Base-by-base conservation (phyloP, 164 flowering plant genomes). In the Aristolochia fimbriata region DNA sequence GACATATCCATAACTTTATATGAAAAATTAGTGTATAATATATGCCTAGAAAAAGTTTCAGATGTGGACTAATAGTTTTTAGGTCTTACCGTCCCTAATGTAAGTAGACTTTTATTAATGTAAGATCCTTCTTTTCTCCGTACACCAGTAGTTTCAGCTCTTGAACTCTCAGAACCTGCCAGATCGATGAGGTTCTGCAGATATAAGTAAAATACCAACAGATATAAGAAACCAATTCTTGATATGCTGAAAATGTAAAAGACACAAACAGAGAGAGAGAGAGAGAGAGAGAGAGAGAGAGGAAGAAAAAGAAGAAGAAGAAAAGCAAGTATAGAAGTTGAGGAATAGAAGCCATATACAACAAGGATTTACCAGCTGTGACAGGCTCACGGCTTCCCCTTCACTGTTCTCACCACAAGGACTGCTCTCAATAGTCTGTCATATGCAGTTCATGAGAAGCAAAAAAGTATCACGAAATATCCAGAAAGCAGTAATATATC, bases 171-270 rank as follows among this genome's bases (percentile, higher is more conserved):
- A 59, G 96, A 90, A 83, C 97, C 99, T 80, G 99, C 99, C 85
- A 93, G 93, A 82, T 93, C 99, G 81, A 90, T 88, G 78, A 93
- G 96, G 89, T 93, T 85, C 99, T 90, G 97, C 99, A 86, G 60
- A 71, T 73, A 83, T 71, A 68, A 74, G 73, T 71, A 51, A 62
- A 61, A 73, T 65, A 62, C 61, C 69, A 57, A 65, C 62, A 46
- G 19, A 57, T 56, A 73, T 73, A 73, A 73, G 76, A 70, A 70
- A 53, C 49, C 52, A 25, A 63, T 51, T 52, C 51, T 57, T 21
- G 22, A 27, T 53, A 23, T 21, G 23, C 53, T 58, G n/a, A 41
- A 58, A 30, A 1, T 31, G 33, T 20, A 24, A 59, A 48, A 62
- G 23, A 37, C 24, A 30, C n/a, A 37, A 15, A 16, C 19, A 59